phyloP scores from a whole-genome alignment of 345 rosid species.

The Eucalyptus grandis region DNA sequence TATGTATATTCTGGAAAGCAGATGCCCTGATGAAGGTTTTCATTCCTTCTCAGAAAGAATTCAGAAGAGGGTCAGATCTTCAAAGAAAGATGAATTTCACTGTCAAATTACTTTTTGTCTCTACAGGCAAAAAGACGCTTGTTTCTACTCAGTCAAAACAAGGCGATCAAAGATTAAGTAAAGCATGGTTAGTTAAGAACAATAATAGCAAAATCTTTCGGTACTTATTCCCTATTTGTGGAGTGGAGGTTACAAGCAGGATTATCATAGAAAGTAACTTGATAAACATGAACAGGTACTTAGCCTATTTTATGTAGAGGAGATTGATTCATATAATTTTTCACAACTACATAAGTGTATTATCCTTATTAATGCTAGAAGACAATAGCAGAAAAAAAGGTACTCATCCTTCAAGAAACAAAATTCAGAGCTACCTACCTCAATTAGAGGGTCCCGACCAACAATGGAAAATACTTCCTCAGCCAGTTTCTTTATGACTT shows the following conservation, averaged over 20 bases:
- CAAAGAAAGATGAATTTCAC: neutral
- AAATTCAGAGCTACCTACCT: constrained; percentile 32
- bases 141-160: neutral
- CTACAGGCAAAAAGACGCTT: neutral
- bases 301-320: neutral
- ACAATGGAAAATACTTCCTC: constrained; percentile 96
- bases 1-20: neutral
- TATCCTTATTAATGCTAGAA: neutral
- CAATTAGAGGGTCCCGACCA: constrained; percentile 95
- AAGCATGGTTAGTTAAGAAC: neutral
- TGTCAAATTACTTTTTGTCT: neutral
- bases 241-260: neutral
- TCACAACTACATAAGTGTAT: neutral
- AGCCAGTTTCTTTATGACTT: constrained; percentile 80
- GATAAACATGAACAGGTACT: neutral
- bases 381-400: neutral
- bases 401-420: neutral
- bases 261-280: neutral
- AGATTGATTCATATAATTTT: neutral
- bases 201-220: neutral
- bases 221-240: neutral
- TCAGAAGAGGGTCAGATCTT: neutral
- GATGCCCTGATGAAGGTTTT: neutral
- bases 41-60: neutral
- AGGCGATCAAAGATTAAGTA: neutral